Conservation (phyloP, 352 stramenopile species). For the Globisporangium polare region DNA sequence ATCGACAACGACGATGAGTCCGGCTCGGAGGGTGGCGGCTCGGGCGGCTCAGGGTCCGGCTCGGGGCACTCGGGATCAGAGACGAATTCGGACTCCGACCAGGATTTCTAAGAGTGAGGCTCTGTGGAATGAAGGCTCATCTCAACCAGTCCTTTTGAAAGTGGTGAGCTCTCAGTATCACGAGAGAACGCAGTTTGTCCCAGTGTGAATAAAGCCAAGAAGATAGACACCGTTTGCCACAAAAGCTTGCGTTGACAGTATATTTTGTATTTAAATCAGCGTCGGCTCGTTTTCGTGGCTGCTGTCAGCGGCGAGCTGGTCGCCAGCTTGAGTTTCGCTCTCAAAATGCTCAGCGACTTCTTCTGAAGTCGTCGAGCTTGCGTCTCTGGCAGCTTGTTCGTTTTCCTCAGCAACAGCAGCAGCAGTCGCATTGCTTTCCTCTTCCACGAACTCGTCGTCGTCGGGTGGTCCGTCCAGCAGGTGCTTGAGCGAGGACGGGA, state of each 20-base stretch:
- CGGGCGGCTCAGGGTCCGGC: slow-evolving; percentile 55
- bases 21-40: slow-evolving; percentile 33
- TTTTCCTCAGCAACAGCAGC: not conserved
- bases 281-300: slow-evolving; percentile 2
- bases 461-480: slow-evolving; percentile 17
- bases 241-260: not conserved
- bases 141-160: not conserved
- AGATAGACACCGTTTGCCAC: not conserved
- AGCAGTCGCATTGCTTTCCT: not conserved
- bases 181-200: not conserved
- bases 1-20: slow-evolving; percentile 85
- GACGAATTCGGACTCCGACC: slow-evolving; percentile 55
- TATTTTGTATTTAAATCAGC: slow-evolving; percentile 5
- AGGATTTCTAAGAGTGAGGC: slow-evolving; percentile 49
- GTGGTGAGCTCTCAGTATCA: not conserved
- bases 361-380: not conserved
- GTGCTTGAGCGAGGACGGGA: slow-evolving; percentile 35
- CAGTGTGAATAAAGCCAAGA: slow-evolving; percentile 6
- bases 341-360: slow-evolving; percentile 2
- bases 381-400: not conserved
- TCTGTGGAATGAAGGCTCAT: not conserved
- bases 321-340: not conserved
- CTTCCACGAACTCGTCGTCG: slow-evolving; percentile 2
- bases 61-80: slow-evolving; percentile 32
- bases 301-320: not conserved